phyloP scores from a whole-genome alignment of 345 rosid species.

The Eucalyptus albens region DNA sequence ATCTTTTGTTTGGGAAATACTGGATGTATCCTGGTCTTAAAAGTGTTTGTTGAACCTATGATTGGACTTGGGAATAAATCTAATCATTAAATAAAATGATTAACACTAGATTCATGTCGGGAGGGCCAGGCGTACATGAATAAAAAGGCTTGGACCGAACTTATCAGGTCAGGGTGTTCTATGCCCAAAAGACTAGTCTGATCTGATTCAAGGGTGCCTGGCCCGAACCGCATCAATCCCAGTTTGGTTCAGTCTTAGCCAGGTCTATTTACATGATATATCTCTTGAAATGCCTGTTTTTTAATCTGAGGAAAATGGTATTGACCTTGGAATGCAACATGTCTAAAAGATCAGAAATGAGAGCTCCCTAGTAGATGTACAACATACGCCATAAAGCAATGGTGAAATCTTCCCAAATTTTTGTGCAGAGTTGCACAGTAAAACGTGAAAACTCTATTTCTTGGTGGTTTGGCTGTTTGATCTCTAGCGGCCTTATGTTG shows the following conservation, averaged over 20 bases:
- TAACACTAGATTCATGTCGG: not conserved
- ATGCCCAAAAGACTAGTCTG: not conserved
- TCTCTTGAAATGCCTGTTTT: not conserved
- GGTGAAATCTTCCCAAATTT: not conserved
- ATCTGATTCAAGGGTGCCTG: not conserved
- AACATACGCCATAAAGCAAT: not conserved
- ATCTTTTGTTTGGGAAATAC: not conserved
- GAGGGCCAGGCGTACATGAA: not conserved
- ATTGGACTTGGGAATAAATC: not conserved
- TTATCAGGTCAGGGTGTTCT: not conserved
- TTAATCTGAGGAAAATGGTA: not conserved
- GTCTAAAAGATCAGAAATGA: not conserved
- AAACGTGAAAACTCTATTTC: not conserved
- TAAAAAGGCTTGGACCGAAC: not conserved
- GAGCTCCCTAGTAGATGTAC: not conserved
- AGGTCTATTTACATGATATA: not conserved
- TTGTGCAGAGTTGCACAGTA: not conserved
- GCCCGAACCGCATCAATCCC: not conserved
- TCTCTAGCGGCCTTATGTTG: not conserved
- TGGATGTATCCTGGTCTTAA: not conserved
- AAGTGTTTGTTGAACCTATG: not conserved
- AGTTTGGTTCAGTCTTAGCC: not conserved
- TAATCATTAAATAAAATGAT: not conserved
- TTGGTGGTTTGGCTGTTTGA: not conserved
- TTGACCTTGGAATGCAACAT: not conserved